phyloP scores from a whole-genome alignment of 2,329 filamentous ascomycete species.

The Nannizziopsis barbatae region DNA sequence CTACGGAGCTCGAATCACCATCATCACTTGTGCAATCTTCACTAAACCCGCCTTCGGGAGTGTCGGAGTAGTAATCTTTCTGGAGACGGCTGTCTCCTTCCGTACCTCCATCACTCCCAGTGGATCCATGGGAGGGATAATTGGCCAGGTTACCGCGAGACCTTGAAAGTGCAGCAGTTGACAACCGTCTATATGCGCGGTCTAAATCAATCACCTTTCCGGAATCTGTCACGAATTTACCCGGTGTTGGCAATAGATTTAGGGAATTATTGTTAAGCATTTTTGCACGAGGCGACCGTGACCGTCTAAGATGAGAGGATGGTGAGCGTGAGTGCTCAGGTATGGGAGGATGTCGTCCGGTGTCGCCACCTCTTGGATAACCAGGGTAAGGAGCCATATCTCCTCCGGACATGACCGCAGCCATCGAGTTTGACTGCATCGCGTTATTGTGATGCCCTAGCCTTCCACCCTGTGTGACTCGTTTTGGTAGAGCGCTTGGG shows the following conservation, averaged over 20 bases:
- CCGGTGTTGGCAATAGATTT: conserved; percentile 30
- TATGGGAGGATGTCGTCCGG: conserved; percentile 32
- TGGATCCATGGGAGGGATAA: conserved; percentile 38
- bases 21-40: conserved; percentile 32
- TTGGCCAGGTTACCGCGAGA: conserved; percentile 53
- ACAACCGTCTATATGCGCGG: conserved; percentile 58
- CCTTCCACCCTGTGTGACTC: conserved; percentile 35
- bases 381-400: conserved; percentile 28
- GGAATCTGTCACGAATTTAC: conserved; percentile 47
- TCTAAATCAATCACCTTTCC: conserved; percentile 55
- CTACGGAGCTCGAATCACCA: conserved; percentile 46
- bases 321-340: conserved; percentile 29
- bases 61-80: conserved; percentile 60
- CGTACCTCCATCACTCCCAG: conserved; percentile 32
- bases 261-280: conserved; percentile 42
- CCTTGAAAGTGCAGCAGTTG: conserved; percentile 56
- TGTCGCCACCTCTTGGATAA: conserved; percentile 27
- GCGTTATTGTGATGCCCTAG: conserved; percentile 20
- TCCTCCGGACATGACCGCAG: conserved; percentile 34
- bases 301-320: conserved; percentile 20
- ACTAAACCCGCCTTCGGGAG: conserved; percentile 51
- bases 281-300: conserved; percentile 32
- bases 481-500: conserved; percentile 33
- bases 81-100: conserved; percentile 48
- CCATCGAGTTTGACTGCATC: conserved; percentile 36